Conservation (phyloP, 768 basidiomycete species). For the Pleurotus giganteus region DNA sequence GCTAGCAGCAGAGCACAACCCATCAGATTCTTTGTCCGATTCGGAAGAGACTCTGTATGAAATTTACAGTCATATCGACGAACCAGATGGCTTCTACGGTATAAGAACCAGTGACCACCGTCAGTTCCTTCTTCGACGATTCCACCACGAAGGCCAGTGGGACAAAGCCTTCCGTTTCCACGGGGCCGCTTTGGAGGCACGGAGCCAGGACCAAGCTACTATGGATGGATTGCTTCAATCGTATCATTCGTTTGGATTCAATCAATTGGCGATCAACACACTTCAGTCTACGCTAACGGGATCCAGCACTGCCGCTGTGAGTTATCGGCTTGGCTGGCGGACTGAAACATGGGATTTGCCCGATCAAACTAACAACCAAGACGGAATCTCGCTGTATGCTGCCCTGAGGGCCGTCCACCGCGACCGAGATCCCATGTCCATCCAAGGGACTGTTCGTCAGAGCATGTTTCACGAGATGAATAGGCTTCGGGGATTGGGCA, state of each 20-base stretch:
- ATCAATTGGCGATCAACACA: slow-evolving; percentile 77
- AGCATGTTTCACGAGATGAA: slow-evolving; percentile 61
- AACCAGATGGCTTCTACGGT: slow-evolving; percentile 98
- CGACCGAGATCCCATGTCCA: slow-evolving; percentile 54
- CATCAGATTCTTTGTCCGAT: slow-evolving; percentile 24
- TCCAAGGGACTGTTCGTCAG: slow-evolving; percentile 48
- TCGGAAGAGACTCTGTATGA: slow-evolving; percentile 80
- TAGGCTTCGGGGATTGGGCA: slow-evolving; percentile 60
- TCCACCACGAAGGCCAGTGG: slow-evolving; percentile 94
- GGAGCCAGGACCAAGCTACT: slow-evolving; percentile 36
- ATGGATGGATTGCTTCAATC: slow-evolving; percentile 71
- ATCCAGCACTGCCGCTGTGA: slow-evolving; percentile 44
- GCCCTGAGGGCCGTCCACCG: slow-evolving; percentile 82
- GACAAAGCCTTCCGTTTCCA: slow-evolving; percentile 88
- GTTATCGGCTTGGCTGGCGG: slow-evolving; percentile 87
- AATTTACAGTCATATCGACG: slow-evolving; percentile 93
- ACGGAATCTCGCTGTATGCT: slow-evolving; percentile 66
- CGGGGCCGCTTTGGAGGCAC: slow-evolving; percentile 78
- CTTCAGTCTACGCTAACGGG: slow-evolving; percentile 42
- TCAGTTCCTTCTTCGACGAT: slow-evolving; percentile 76
- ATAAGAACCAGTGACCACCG: slow-evolving; percentile 79
- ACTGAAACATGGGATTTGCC: slow-evolving; percentile 96
- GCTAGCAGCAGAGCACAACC: slow-evolving; percentile 55
- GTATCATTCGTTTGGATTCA: slow-evolving; percentile 88
- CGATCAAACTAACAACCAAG: slow-evolving; percentile 41